Evolutionary conservation across 129 eudicot species (phyloP), one percentile per base, ranked within the genome.

Genomic region (Lactuca sativa): DNA sequence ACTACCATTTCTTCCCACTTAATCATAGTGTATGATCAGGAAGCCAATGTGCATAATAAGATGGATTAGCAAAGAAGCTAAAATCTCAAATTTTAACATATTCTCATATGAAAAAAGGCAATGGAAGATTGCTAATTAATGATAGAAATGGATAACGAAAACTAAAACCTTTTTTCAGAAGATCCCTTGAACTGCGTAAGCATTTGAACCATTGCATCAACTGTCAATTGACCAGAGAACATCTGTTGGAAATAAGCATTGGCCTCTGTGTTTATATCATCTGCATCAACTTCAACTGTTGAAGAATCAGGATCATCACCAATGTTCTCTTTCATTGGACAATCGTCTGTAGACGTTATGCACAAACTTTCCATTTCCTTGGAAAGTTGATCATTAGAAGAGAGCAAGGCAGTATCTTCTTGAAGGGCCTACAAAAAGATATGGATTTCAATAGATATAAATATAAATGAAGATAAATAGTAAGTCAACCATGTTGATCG

Each of bases 191-290:
- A 93, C 5, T 82, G 90, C 11, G 81, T 80, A 71, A 93, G 93
- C 99, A 83, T 90, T 78, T 90, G 88, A 80, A 93, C 82, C 89
- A 87, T 85, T 67, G 82, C 81, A 59, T 85, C 92, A 71, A 85
- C 73, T 4, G 88, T 55, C 82, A 90, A 75, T 62, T 85, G 84
- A 69, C 82, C 90, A 64, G 93, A 82, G 78, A 93, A 90, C 90
- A 93, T 85, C 81, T 88, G 86, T 70, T 90, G 95, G 83, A 93
- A 87, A 65, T 87, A 85, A 1, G 85, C 78, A 82, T 85, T 93
- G 59, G 96, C 91, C 85, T 93, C 97, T 59, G 87, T 62, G 86
- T 93, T 97, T 65, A 86, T 77, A 73, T 81, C 72, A 34, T 80
- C 90, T 38, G 75, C 87, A 74, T 75, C 75, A 55, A 69, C 72